phyloP scores from a whole-genome alignment of 176 grass and related monocot genomes.

The Eremochloa ophiuroides region DNA sequence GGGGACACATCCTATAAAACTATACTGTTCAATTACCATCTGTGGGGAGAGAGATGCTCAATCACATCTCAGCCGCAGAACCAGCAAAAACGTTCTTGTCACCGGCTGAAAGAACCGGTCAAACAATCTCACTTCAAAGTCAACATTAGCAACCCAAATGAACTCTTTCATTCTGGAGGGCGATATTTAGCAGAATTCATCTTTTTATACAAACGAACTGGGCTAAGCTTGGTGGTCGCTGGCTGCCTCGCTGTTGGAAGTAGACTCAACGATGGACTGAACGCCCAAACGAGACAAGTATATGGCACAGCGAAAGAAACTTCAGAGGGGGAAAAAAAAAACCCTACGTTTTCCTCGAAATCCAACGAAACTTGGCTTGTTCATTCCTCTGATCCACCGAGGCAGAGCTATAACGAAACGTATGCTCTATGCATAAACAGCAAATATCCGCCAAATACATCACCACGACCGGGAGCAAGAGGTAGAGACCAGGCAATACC shows the following conservation, averaged over 20 bases:
- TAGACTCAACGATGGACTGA: neutral
- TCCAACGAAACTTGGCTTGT: neutral
- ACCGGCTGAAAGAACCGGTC: slow-evolving; percentile 10
- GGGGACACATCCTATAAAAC: neutral
- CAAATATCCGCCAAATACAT: neutral
- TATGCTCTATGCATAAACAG: neutral
- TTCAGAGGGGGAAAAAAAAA: too few species aligned
- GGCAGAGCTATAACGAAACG: neutral
- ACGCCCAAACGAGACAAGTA: neutral
- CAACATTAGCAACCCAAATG: neutral
- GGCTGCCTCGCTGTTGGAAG: neutral
- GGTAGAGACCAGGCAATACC: neutral
- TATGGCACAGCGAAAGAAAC: neutral
- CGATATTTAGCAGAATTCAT: neutral
- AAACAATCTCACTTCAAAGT: neutral
- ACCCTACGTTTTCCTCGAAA: neutral
- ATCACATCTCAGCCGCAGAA: neutral
- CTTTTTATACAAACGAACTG: neutral
- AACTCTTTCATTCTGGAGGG: neutral
- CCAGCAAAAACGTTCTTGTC: neutral
- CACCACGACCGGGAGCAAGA: neutral
- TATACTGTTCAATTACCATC: slow-evolving; percentile 1
- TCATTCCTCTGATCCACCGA: neutral
- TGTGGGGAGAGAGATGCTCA: neutral
- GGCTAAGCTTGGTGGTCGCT: neutral